Base-by-base conservation (phyloP, 2,329 filamentous ascomycete genomes). In the Diplodia scrobiculata region DNA sequence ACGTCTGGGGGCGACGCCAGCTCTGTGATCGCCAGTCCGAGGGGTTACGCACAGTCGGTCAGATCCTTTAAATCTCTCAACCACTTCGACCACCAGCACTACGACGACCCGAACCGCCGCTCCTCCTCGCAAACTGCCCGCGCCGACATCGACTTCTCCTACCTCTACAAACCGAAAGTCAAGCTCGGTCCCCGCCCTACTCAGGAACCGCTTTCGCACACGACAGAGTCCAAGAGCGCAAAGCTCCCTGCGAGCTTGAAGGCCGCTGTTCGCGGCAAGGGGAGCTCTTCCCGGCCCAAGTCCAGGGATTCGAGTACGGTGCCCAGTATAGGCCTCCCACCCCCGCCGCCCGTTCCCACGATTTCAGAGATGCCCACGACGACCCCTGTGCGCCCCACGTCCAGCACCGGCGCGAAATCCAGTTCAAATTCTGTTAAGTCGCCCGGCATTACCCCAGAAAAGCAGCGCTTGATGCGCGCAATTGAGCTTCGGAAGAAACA, bases 391-490 rank as follows among this genome's bases (percentile, higher is more conserved):
- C 75, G 77, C 45, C 71, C 75, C 36, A 72, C 78, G 19, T 73
- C 79, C 53, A 75, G 78, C 52, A 77, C 80, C 5, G 72, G 71
- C n/a, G 21, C 41, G 38, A 55, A 50, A 13, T 60, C 65, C 29
- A 53, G 34, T 19, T 73, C 73, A 81, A 58, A 36, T 48, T 55
- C 58, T 3, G 21, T 72, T 74, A 81, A 70, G 74, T 79, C 77
- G 72, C 82, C 76, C 11, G 79, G 81, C n/a, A 89, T 96, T 72
- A 92, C 91, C 1, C 91, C 91, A 0, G 95, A 99, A 77, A 98
- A 96, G 80, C 87, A 91, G 68, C 86, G 95, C 65, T 82, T 99
- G 69, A 93, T 97, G 91, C 97, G 96, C 80, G 95, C 95, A 7
- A 84, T 97, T 79, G 91, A 97, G 77, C 79, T 97, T 71, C 86